These are phyloP conservation scores for Kodamaea jinghongensis DNA, from an alignment of 805 yeast genomes.

Conservation along the genomic window DNA sequence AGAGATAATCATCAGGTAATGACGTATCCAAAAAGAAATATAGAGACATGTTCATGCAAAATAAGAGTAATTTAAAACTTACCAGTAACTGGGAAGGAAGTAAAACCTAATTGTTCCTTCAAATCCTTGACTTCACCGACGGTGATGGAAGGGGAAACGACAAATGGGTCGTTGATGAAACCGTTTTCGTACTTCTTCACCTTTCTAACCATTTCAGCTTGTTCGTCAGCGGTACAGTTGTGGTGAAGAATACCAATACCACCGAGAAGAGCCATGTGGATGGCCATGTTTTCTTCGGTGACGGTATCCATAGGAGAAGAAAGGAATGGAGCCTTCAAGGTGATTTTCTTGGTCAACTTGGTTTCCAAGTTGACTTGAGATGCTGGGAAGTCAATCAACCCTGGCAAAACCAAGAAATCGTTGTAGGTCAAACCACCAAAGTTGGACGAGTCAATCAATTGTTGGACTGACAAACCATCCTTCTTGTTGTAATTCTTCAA, in stretches of 20 bases:
- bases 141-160: conserved; percentile 69
- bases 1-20: conserved; percentile 54
- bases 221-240: conserved; percentile 94
- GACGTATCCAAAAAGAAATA: too few species aligned
- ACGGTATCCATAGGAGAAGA: conserved; percentile 99
- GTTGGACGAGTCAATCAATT: conserved; percentile 82
- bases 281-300: conserved; percentile 96
- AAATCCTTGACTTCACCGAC: conserved; percentile 77
- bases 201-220: conserved; percentile 96
- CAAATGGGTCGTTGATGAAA: conserved; percentile 92
- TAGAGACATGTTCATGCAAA: too few species aligned
- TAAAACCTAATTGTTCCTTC: conserved; percentile 77
- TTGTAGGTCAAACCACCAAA: conserved; percentile 98
- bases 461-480: conserved; percentile 83
- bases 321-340: conserved; percentile 90
- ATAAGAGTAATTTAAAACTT: conserved; percentile 54
- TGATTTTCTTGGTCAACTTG: conserved; percentile 85
- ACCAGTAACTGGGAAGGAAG: conserved; percentile 99
- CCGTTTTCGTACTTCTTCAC: conserved; percentile 98
- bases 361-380: conserved; percentile 75
- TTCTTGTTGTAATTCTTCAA: conserved; percentile 62
- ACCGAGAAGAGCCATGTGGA: conserved; percentile 96
- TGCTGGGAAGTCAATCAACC: conserved; percentile 87
- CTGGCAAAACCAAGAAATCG: conserved; percentile 93
- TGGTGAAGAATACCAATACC: conserved; percentile 99